phyloP scores from a whole-genome alignment of 2,329 filamentous ascomycete genomes.

The Aaosphaeria pasadenensis region DNA sequence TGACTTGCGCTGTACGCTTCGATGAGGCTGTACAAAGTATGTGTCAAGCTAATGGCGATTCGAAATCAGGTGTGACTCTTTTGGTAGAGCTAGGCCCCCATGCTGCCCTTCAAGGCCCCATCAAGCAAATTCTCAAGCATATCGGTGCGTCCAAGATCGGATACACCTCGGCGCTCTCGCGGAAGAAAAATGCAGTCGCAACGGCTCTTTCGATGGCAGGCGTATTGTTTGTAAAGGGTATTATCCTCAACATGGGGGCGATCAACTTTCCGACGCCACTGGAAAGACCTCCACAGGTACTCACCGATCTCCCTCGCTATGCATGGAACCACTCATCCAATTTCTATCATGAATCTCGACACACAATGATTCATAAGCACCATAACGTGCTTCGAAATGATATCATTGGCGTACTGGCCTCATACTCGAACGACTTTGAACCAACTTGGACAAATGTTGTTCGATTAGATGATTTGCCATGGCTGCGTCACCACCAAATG shows the following conservation, averaged over 20 bases:
- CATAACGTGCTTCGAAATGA: slow-evolving; percentile 10
- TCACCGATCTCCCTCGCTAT: slow-evolving; percentile 23
- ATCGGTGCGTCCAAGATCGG: slow-evolving; percentile 11
- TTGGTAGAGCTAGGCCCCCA: slow-evolving; percentile 9
- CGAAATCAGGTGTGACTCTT: slow-evolving; percentile 8
- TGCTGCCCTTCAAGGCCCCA: slow-evolving; percentile 6
- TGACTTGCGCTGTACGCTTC: slow-evolving; percentile 17
- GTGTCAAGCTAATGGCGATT: slow-evolving; percentile 9
- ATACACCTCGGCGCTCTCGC: slow-evolving; percentile 4
- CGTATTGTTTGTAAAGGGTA: slow-evolving; percentile 5
- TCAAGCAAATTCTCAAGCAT: slow-evolving; percentile 8
- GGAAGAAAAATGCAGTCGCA: slow-evolving; percentile 5
- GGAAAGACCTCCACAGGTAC: slow-evolving; percentile 18
- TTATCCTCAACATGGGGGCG: background rate
- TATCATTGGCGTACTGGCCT: slow-evolving; percentile 12
- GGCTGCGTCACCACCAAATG: slow-evolving; percentile 24
- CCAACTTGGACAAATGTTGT: slow-evolving; percentile 9
- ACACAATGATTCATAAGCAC: slow-evolving; percentile 7
- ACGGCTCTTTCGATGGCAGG: slow-evolving; percentile 3
- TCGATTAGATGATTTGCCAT: slow-evolving; percentile 23
- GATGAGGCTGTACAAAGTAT: slow-evolving; percentile 9
- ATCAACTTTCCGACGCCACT: slow-evolving; percentile 11
- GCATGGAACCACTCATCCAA: slow-evolving; percentile 23
- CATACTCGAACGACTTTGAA: slow-evolving; percentile 15
- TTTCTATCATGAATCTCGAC: slow-evolving; percentile 14